Evolutionary conservation across 345 rosid species (phyloP), one percentile per base, ranked within the genome.

Genomic region (Kernera saxatilis): DNA sequence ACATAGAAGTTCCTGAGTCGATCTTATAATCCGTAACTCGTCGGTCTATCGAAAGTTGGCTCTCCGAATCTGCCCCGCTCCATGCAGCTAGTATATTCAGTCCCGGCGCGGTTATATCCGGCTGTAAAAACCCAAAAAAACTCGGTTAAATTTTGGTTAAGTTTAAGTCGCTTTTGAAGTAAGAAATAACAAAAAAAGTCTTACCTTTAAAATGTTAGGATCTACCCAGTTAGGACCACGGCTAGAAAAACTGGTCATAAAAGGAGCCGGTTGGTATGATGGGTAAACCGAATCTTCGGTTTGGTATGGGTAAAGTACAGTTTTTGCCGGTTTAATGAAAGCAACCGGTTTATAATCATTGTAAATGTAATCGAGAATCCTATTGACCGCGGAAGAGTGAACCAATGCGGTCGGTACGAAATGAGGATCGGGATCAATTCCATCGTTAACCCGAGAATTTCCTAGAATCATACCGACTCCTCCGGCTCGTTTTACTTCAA

Each of bases 1-100:
- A 61, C 96, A 92, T 89, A 0, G 98, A 92, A 41, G 96, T 89
- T 52, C 98, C 98, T 0, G 94, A 84, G 3, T 45, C n/a, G 0
- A 87, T 4, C 22, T 79, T 84, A 56, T 78, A 92, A 39, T 76
- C 36, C 0, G 77, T 79, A 1, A 41, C 18, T 36, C 91, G 74
- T 3, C 51, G 54, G 62, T 92, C 96, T 0, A 32, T 50, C 5
- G 70, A 35, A 9, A 71, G 7, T 67, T 79, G 79, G 5, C 82
- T 64, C 0, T 81, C 84, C 0, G 88, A 56, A 19, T 73, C 45
- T 22, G 75, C 88, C 49, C 71, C 82, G 0, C 84, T 84, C 96
- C 90, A 87, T 4, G 96, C 96, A 2, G 98, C 96, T 43, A 89
- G 43, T 72, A 89, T 82, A 14, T 87, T 72, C 13, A 89, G 19